Conservation (phyloP, 345 rosid species). For the Eucalyptus dawsonii region DNA sequence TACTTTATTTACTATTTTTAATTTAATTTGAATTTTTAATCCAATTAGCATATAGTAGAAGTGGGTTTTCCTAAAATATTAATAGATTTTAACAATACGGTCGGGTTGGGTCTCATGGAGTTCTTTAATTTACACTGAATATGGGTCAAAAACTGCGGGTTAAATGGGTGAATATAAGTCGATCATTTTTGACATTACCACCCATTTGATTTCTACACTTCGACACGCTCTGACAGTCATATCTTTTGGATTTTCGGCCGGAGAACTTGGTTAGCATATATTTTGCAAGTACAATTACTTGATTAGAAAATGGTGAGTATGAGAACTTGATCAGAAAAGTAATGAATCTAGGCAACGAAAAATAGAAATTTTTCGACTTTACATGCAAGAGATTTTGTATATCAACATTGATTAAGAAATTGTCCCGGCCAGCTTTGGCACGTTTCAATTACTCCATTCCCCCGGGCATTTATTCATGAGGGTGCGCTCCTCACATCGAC, state of each 20-base stretch:
- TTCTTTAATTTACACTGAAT: no score
- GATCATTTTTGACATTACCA: no score
- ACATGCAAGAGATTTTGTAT: not conserved
- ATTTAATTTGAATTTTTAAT: no score
- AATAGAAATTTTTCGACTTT: not conserved
- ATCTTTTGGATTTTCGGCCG: not conserved
- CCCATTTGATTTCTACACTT: no score
- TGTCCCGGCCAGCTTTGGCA: not conserved
- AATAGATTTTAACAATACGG: no score
- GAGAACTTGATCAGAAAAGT: not conserved
- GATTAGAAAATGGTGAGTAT: not conserved
- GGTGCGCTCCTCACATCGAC: not conserved
- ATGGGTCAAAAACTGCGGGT: fast-evolving
- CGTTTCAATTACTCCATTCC: not conserved
- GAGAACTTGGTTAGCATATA: not conserved
- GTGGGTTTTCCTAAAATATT: no score
- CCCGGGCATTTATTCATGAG: not conserved
- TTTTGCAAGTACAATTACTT: not conserved
- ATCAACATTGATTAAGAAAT: not conserved
- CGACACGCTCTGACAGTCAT: not conserved
- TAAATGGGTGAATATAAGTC: no score
- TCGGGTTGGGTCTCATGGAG: fast-evolving
- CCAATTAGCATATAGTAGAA: no score
- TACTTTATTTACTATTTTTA: no score
- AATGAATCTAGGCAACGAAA: not conserved